Conservation (phyloP, 2,329 filamentous ascomycete genomes). For the Neofusicoccum kwambonambiense region DNA sequence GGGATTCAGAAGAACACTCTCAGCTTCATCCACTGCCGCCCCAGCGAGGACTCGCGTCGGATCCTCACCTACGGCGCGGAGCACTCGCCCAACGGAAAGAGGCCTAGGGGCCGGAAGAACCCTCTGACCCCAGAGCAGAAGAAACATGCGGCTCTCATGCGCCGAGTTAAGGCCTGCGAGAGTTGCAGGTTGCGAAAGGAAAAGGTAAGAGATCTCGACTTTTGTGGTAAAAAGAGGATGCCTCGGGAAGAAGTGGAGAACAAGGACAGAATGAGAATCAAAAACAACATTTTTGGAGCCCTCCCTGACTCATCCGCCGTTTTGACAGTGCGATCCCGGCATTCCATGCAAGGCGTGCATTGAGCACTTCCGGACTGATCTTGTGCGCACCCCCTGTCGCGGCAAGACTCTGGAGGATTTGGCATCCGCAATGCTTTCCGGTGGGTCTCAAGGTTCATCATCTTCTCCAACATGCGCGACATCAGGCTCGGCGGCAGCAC, state of each 20-base stretch:
- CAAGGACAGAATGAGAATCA: neutral
- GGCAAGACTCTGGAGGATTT: constrained; percentile 23
- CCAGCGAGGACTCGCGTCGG: constrained; percentile 30
- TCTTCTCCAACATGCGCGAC: neutral
- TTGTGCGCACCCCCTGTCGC: constrained; percentile 38
- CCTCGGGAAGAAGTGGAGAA: neutral
- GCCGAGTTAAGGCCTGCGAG: constrained; percentile 34
- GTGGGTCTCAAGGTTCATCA: constrained; percentile 13
- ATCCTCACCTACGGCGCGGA: constrained; percentile 27
- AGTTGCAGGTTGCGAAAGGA: constrained; percentile 33
- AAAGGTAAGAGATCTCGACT: constrained; percentile 28
- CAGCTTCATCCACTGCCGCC: constrained; percentile 35
- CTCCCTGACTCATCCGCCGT: neutral
- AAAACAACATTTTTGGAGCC: neutral
- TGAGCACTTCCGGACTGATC: constrained; percentile 37
- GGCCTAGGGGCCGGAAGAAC: constrained; percentile 31
- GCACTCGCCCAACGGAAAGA: neutral
- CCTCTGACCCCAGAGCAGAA: constrained; percentile 34
- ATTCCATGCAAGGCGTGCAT: constrained; percentile 40
- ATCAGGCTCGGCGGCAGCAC: neutral
- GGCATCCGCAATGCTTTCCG: constrained; percentile 2
- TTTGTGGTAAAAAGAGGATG: neutral
- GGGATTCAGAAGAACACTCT: neutral
- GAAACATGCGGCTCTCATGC: constrained; percentile 36
- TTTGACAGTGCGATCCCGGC: constrained; percentile 35